A percentile compares a stretch with the other conserved stretches of the same genome.
These are phyloP conservation scores for Apiotrichum brassicae DNA, from an alignment of 1,284 basidiomycete species.

Conservation along the genomic window DNA sequence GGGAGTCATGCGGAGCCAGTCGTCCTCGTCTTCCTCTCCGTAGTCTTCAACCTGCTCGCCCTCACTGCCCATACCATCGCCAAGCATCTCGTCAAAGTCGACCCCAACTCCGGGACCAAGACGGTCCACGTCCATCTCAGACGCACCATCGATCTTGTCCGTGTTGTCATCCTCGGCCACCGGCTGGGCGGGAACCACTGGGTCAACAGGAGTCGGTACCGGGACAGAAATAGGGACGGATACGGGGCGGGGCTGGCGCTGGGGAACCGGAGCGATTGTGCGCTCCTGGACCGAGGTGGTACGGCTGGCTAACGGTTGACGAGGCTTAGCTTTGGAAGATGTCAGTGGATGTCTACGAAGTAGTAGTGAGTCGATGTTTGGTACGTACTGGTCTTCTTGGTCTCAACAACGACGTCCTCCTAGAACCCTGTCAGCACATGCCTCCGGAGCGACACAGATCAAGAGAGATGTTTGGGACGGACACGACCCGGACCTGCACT, in stretches of 20 bases:
- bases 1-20: slow-evolving; percentile 60
- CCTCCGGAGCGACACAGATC: neutral
- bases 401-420: slow-evolving; percentile 26
- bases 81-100: neutral
- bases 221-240: no score
- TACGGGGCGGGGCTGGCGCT: slow-evolving; percentile 11
- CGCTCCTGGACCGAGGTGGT: slow-evolving; percentile 22
- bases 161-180: no score
- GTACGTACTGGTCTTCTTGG: slow-evolving; percentile 33
- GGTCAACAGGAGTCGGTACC: slow-evolving; percentile 19
- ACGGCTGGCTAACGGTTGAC: slow-evolving; percentile 33
- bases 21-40: slow-evolving; percentile 53
- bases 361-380: neutral
- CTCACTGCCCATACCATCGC: neutral
- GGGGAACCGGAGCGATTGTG: slow-evolving; percentile 38
- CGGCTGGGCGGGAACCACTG: slow-evolving; percentile 4
- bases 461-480: neutral
- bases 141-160: slow-evolving; percentile 15
- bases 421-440: slow-evolving; percentile 7
- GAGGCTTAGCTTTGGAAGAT: slow-evolving; percentile 24
- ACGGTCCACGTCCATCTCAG: slow-evolving; percentile 39
- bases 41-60: slow-evolving; percentile 32
- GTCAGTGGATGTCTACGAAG: neutral
- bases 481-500: slow-evolving; percentile 1
- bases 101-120: slow-evolving; percentile 12